Conservation (phyloP, 1,284 basidiomycete species). For the Cutaneotrichosporon dermatis region DNA sequence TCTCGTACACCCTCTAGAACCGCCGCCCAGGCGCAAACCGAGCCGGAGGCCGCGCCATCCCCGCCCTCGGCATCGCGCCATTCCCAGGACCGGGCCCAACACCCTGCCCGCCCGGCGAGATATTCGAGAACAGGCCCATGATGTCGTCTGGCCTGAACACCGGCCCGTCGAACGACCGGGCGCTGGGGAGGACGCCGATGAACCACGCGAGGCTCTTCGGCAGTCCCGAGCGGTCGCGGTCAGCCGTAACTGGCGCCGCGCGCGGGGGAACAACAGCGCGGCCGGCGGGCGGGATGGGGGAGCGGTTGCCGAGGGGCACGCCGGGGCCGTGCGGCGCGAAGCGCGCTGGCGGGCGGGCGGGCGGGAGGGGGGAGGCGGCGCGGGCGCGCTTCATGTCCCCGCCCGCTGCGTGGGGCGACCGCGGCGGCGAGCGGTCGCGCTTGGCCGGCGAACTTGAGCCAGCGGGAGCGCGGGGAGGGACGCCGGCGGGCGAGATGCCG, state of each 20-base stretch:
- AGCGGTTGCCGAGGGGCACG: constrained; percentile 4
- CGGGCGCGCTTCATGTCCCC: constrained; percentile 13
- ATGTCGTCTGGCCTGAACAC: constrained; percentile 81
- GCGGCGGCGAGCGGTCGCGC: constrained; percentile 15
- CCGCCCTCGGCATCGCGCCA: too few species aligned
- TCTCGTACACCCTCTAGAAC: background rate
- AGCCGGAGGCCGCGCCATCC: background rate
- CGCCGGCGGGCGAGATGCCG: background rate
- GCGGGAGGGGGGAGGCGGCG: constrained; percentile 16
- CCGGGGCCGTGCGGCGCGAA: constrained; percentile 3
- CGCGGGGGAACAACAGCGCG: too few species aligned
- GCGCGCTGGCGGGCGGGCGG: constrained; percentile 10
- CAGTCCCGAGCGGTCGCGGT: constrained; percentile 53
- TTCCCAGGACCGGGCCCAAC: background rate
- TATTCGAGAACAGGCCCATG: constrained; percentile 58
- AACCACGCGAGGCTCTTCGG: constrained; percentile 76
- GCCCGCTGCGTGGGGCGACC: constrained; percentile 7
- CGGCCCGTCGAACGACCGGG: constrained; percentile 74
- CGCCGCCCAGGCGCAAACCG: constrained; percentile 4
- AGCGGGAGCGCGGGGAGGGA: background rate
- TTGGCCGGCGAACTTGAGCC: constrained; percentile 9
- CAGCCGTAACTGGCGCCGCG: background rate
- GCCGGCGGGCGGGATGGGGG: background rate
- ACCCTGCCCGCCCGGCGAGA: constrained; percentile 9
- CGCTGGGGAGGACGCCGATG: constrained; percentile 67